These are phyloP conservation scores for Bondarzewia mesenterica DNA, from an alignment of 1,284 basidiomycete species.

Conservation along the genomic window DNA sequence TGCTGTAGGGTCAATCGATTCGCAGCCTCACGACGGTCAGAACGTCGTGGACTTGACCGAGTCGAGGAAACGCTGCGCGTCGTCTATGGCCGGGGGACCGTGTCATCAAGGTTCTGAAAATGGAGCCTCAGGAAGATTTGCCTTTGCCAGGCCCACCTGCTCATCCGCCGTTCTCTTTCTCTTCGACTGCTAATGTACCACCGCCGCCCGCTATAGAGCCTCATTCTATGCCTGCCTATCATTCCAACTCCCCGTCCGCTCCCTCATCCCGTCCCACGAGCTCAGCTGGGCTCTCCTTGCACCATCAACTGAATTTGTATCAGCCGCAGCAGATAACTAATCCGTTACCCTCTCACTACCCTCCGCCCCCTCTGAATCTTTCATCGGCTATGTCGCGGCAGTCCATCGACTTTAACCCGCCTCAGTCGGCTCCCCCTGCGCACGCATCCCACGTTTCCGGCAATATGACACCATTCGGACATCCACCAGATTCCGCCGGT, in stretches of 20 bases:
- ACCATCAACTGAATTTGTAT: conserved; percentile 17
- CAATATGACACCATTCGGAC: conserved; percentile 16
- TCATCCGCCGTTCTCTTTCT: conserved; percentile 17
- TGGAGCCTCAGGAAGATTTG: conserved; percentile 56
- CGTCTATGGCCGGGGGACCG: conserved; percentile 54
- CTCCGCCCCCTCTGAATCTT: conserved; percentile 12
- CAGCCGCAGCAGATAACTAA: conserved; percentile 10
- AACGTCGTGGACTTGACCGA: conserved; percentile 22
- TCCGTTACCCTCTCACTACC: conserved; percentile 18
- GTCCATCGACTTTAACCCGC: conserved; percentile 10
- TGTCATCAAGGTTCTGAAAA: conserved; percentile 54
- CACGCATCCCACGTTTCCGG: conserved; percentile 20
- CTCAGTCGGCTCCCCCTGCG: conserved; percentile 13
- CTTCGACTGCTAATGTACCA: conserved; percentile 15
- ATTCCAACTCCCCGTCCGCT: conserved; percentile 21
- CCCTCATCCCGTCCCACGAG: conserved; percentile 35
- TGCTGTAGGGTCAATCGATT: conserved; percentile 13
- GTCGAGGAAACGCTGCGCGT: conserved; percentile 58
- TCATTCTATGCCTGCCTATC: conserved; percentile 13
- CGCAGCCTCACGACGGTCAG: conserved; percentile 16
- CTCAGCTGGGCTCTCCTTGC: conserved; percentile 26
- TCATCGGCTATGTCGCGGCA: conserved; percentile 8
- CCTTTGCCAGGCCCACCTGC: too few species aligned
- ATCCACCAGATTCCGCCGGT: conserved; percentile 9
- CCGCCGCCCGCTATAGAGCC: conserved; percentile 4